Conservation (phyloP, 2,329 filamentous ascomycete species). For the Cordyceps farinosa region DNA sequence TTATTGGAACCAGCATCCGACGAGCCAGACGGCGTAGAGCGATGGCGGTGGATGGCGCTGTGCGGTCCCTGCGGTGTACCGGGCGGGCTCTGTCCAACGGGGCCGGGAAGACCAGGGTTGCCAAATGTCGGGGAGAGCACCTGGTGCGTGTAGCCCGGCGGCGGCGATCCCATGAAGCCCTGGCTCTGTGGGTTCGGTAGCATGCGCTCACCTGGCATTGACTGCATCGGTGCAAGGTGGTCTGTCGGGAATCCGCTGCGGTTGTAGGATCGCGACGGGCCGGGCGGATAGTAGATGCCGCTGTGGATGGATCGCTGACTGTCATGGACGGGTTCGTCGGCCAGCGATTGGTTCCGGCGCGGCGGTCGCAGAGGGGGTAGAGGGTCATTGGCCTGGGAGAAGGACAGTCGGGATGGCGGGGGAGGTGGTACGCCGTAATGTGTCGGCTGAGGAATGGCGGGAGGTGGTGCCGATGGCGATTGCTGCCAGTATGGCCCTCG, state of each 20-base stretch:
- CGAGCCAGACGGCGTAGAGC: slow-evolving; percentile 37
- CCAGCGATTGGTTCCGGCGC: slow-evolving; percentile 32
- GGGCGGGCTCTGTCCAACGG: slow-evolving; percentile 35
- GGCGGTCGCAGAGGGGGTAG: slow-evolving; percentile 39
- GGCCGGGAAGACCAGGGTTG: slow-evolving; percentile 29
- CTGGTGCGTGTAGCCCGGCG: slow-evolving; percentile 31
- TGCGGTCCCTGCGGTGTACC: slow-evolving; percentile 32
- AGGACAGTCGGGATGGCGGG: slow-evolving; percentile 31
- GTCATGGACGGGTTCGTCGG: slow-evolving; percentile 33
- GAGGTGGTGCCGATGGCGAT: slow-evolving; percentile 26
- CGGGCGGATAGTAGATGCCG: slow-evolving; percentile 32
- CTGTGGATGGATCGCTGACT: slow-evolving; percentile 27
- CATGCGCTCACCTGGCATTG: slow-evolving; percentile 31
- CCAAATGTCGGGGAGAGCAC: slow-evolving; percentile 38
- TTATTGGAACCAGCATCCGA: slow-evolving; percentile 40
- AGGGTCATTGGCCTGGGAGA: slow-evolving; percentile 36
- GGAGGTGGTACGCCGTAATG: slow-evolving; percentile 24
- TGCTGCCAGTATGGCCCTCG: slow-evolving; percentile 35
- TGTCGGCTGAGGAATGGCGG: slow-evolving; percentile 24
- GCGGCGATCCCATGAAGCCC: slow-evolving; percentile 35
- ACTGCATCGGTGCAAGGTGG: slow-evolving; percentile 29
- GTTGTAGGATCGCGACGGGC: slow-evolving; percentile 30
- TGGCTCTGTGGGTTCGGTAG: slow-evolving; percentile 32
- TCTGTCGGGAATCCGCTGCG: slow-evolving; percentile 31
- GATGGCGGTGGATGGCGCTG: slow-evolving; percentile 32